These are phyloP conservation scores for Grammothele lineata DNA, from an alignment of 768 basidiomycete species.

Conservation along the genomic window DNA sequence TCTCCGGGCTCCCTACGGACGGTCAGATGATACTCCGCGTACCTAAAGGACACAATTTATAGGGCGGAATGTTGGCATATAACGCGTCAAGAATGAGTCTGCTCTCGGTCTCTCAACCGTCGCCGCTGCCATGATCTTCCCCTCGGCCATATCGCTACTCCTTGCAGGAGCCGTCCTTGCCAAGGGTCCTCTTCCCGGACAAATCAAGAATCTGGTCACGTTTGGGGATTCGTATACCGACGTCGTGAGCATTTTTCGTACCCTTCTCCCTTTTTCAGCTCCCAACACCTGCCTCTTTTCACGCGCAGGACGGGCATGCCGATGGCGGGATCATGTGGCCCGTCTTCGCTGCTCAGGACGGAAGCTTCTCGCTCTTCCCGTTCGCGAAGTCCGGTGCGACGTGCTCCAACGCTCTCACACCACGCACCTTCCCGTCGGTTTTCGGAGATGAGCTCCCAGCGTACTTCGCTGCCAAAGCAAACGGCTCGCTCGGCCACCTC, in stretches of 20 bases:
- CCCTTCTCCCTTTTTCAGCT: no score
- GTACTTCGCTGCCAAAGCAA: conserved; percentile 41
- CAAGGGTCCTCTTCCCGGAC: conserved; percentile 25
- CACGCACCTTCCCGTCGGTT: conserved; percentile 53
- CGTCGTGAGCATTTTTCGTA: conserved; percentile 16
- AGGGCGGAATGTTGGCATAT: no score
- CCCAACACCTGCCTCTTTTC: not conserved
- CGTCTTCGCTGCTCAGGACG: conserved; percentile 52
- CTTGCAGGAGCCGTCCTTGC: no score
- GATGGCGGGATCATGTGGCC: conserved; percentile 52
- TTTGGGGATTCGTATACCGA: conserved; percentile 67
- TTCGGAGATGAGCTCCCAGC: conserved; percentile 54
- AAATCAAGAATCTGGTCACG: conserved; percentile 58
- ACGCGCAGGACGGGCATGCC: conserved; percentile 20
- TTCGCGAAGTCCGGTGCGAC: conserved; percentile 62
- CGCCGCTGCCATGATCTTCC: no score
- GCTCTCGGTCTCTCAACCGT: no score
- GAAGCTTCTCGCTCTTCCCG: conserved; percentile 47
- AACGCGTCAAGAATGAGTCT: no score
- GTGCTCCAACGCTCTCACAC: conserved; percentile 60
- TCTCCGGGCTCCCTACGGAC: no score
- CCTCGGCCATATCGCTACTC: no score
- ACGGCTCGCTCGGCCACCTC: conserved; percentile 35
- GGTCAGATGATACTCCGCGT: no score
- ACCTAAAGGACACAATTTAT: no score